Evolutionary conservation across 2,329 filamentous ascomycete species (phyloP).

Genomic region (Pestalotiopsis sp.): DNA sequence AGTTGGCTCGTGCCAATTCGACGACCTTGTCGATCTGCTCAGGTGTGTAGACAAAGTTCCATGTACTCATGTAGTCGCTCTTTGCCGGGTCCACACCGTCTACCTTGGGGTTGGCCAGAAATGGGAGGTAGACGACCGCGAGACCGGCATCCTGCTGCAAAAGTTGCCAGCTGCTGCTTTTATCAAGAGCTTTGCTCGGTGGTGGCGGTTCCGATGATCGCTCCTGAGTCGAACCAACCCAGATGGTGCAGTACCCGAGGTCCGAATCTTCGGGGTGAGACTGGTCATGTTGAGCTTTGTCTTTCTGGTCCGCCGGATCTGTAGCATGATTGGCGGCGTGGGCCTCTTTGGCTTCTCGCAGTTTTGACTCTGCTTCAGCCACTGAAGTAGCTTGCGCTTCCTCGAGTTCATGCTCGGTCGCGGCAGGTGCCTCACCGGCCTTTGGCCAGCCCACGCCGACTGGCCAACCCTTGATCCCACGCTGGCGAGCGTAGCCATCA

Average conservation of each 20-base stretch:
- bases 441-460: constrained; percentile 93
- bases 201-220: constrained; percentile 58
- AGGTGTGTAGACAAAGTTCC: constrained; percentile 96
- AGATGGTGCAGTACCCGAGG: constrained; percentile 89
- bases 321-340: constrained; percentile 28
- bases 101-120: constrained; percentile 80
- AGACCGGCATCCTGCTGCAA: constrained; percentile 82
- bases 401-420: constrained; percentile 67
- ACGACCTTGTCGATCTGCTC: constrained; percentile 88
- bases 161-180: constrained; percentile 69
- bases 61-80: constrained; percentile 88
- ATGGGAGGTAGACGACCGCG: constrained; percentile 86
- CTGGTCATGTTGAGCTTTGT: constrained; percentile 40
- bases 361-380: constrained; percentile 63
- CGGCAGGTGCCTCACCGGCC: constrained; percentile 55
- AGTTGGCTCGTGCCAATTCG: constrained; percentile 82
- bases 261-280: constrained; percentile 56
- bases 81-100: constrained; percentile 80
- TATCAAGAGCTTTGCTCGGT: constrained; percentile 55
- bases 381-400: constrained; percentile 64
- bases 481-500: constrained; percentile 89
- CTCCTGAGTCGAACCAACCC: constrained; percentile 86
- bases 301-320: constrained; percentile 25
- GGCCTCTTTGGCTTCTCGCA: constrained; percentile 56
- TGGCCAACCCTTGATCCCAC: constrained; percentile 92